phyloP scores from a whole-genome alignment of 441 rosid species.

The Adansonia madagascariensis region DNA sequence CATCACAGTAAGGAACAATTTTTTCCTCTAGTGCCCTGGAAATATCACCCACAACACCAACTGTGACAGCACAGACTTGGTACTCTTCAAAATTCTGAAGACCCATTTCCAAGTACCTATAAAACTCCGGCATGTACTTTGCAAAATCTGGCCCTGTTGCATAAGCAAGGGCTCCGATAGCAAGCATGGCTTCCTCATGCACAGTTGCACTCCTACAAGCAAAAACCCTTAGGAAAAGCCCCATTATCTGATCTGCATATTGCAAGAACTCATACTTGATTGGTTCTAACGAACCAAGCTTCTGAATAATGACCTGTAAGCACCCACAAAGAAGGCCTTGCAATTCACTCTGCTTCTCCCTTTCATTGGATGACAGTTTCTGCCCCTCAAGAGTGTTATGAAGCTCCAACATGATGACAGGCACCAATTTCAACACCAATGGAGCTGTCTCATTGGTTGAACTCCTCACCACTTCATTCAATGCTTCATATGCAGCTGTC shows the following conservation, averaged over 20 bases:
- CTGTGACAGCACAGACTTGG: slow-evolving; percentile 78
- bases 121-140: slow-evolving; percentile 73
- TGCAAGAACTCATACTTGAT: slow-evolving; percentile 59
- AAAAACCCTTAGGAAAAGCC: slow-evolving; percentile 69
- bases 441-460: slow-evolving; percentile 70
- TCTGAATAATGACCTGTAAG: slow-evolving; percentile 73
- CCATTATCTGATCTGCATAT: slow-evolving; percentile 72
- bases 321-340: slow-evolving; percentile 75
- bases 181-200: slow-evolving; percentile 80
- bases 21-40: slow-evolving; percentile 73
- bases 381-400: slow-evolving; percentile 69
- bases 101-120: slow-evolving; percentile 66
- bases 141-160: slow-evolving; percentile 61
- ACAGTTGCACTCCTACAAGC: slow-evolving; percentile 66
- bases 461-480: slow-evolving; percentile 78
- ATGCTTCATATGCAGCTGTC: slow-evolving; percentile 71
- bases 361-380: slow-evolving; percentile 61
- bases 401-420: slow-evolving; percentile 70
- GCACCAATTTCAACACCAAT: slow-evolving; percentile 64
- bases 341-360: slow-evolving; percentile 69
- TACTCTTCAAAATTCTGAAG: slow-evolving; percentile 78
- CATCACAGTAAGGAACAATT: slow-evolving; percentile 68
- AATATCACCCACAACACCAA: slow-evolving; percentile 74
- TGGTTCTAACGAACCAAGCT: slow-evolving; percentile 65
- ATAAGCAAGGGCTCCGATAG: slow-evolving; percentile 77